phyloP scores from a whole-genome alignment of 2,329 filamentous ascomycete species.

The Torrubiella hemipterigena region DNA sequence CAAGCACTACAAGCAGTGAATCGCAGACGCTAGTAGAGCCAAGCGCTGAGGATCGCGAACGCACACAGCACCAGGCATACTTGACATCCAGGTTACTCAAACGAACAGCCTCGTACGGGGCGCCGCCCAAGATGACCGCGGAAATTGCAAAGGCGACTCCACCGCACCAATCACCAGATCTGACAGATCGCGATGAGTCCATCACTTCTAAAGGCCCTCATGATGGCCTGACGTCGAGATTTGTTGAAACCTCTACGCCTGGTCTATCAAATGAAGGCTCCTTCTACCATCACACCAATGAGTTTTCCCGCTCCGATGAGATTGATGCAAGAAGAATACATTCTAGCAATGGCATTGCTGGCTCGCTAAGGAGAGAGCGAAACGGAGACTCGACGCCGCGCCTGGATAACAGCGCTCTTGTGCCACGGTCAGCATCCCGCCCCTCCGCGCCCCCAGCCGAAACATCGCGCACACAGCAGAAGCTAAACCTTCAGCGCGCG shows the following conservation, averaged over 20 bases:
- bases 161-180: constrained; percentile 21
- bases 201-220: constrained; percentile 19
- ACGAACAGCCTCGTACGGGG: constrained; percentile 47
- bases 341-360: constrained; percentile 18
- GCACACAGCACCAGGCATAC: constrained; percentile 46
- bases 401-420: constrained; percentile 32
- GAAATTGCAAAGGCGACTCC: constrained; percentile 32
- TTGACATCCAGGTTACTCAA: constrained; percentile 57
- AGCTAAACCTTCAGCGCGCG: constrained; percentile 61
- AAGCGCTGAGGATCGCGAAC: constrained; percentile 23
- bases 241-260: constrained; percentile 40
- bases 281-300: constrained; percentile 30
- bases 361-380: too few relatives aligned
- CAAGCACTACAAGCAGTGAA: constrained; percentile 15
- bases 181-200: constrained; percentile 13
- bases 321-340: constrained; percentile 25
- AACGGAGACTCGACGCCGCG: too few relatives aligned
- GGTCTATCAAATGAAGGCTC: constrained; percentile 38
- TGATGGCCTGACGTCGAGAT: constrained; percentile 45
- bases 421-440: constrained; percentile 29
- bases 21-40: constrained; percentile 21
- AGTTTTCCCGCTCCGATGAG: constrained; percentile 17
- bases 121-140: constrained; percentile 53
- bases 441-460: constrained; percentile 32
- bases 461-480: constrained; percentile 61